A percentile compares a stretch with the other conserved stretches of the same genome.
These are phyloP conservation scores for Dryadomyces quercivorus DNA, from an alignment of 2,329 filamentous ascomycete genomes.

Conservation along the genomic window DNA sequence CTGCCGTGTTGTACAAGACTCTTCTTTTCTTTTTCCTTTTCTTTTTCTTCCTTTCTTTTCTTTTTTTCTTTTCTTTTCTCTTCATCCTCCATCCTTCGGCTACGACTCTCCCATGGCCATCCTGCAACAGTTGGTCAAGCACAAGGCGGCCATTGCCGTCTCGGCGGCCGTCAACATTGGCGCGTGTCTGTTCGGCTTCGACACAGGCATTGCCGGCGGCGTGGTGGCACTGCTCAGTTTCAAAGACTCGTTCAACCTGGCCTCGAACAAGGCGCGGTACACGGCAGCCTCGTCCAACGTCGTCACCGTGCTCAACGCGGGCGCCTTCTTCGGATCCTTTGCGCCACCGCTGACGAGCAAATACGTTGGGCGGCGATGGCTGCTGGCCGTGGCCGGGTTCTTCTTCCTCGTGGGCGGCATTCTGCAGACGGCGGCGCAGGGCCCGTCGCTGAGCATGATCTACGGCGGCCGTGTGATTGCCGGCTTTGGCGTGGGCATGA, in stretches of 20 bases:
- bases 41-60: neutral
- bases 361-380: neutral
- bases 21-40: no score
- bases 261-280: neutral
- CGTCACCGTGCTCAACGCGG: neutral
- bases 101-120: neutral
- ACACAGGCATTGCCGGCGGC: conserved; percentile 1
- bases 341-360: neutral
- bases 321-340: conserved; percentile 1
- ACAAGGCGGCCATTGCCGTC: neutral
- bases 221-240: neutral
- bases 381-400: neutral
- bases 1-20: no score
- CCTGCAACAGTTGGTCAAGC: neutral
- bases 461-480: conserved; percentile 25
- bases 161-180: conserved; percentile 1
- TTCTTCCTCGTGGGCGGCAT: conserved; percentile 1
- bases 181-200: conserved; percentile 1
- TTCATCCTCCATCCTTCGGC: neutral
- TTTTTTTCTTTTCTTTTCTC: neutral
- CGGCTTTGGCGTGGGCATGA: conserved; percentile 24
- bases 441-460: conserved; percentile 12
- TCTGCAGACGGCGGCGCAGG: conserved; percentile 1
- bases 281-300: conserved; percentile 1
- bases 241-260: neutral